Base-by-base conservation (phyloP, 768 basidiomycete genomes). In the Tremella mesenterica region DNA sequence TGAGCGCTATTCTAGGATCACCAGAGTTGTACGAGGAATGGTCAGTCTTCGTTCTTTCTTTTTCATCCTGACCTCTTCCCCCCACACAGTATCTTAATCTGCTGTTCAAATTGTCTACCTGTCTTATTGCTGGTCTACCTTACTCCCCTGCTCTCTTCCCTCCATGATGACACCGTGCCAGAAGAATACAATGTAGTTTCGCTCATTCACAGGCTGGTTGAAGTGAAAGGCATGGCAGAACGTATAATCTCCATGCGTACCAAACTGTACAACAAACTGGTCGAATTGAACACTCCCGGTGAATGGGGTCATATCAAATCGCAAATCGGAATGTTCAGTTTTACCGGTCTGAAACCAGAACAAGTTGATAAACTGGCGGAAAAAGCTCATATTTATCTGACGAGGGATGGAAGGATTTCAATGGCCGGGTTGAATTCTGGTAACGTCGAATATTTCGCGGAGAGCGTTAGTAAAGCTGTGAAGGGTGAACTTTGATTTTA, bases 281-380 rank as follows among this genome's bases (percentile, higher is more conserved):
- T 70, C 58, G 83, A 85, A 71, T 74, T 89, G 59, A 80, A 85
- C 67, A 92, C 88, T 47, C 91, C 91, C 3, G 89, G 91, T 5
- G 83, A 82, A 67, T 99, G 95, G 95, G 81, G 84, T n/a, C 93
- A 97, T 75, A 93, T 99, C 65, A 77, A 85, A 63, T 81, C 82
- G 48, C 95, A 97, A 78, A 97, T 97, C 74, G 93, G 60, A 45
- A 57, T 69, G 52, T 64, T 67, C 58, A 47, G 54, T 16, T 68
- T 61, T 60, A 58, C 47, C 48, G 59, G 65, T 41, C 49, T 74
- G 18, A 71, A 63, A 44, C 64, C 69, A 2, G 63, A 67, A 27
- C 72, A 73, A 47, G 70, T 71, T 18, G 71, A 64, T 39, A 58
- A 58, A 5, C 60, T 75, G 36, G 73, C 73, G 16, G 54, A 66